phyloP scores from a whole-genome alignment of 345 rosid species.

The Boechera retrofracta region DNA sequence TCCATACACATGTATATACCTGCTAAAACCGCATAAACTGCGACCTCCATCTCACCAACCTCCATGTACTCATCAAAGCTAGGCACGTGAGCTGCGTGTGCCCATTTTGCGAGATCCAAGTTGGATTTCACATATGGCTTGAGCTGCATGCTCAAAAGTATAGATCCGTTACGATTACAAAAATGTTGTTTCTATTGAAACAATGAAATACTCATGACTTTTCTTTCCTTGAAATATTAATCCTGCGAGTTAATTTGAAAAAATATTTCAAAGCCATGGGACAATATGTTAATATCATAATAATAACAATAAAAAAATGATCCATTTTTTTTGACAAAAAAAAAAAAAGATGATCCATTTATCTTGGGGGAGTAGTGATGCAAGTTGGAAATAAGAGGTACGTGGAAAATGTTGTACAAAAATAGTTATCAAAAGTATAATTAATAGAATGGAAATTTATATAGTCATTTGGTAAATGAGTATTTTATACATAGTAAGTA shows the following conservation, averaged over 20 bases:
- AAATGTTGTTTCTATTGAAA: not conserved
- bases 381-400: too few species aligned
- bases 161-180: not conserved
- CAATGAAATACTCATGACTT: not conserved
- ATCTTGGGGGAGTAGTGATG: too few species aligned
- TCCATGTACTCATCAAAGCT: slow-evolving; percentile 32
- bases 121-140: not conserved
- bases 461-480: too few species aligned
- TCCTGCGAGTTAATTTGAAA: too few species aligned
- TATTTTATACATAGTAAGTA: too few species aligned
- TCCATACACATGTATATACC: not conserved
- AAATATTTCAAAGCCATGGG: not conserved
- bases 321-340: too few species aligned
- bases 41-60: not conserved
- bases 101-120: slow-evolving; percentile 8
- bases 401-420: too few species aligned
- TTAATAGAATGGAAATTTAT: too few species aligned
- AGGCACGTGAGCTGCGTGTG: slow-evolving; percentile 10
- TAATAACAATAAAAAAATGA: too few species aligned
- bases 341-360: too few species aligned
- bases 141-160: not conserved
- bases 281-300: not conserved
- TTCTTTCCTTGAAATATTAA: too few species aligned
- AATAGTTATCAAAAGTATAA: too few species aligned
- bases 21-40: not conserved